Evolutionary conservation across 495 filamentous ascomycete genomes (phyloP).

Genomic region (Talaromyces proteolyticus): DNA sequence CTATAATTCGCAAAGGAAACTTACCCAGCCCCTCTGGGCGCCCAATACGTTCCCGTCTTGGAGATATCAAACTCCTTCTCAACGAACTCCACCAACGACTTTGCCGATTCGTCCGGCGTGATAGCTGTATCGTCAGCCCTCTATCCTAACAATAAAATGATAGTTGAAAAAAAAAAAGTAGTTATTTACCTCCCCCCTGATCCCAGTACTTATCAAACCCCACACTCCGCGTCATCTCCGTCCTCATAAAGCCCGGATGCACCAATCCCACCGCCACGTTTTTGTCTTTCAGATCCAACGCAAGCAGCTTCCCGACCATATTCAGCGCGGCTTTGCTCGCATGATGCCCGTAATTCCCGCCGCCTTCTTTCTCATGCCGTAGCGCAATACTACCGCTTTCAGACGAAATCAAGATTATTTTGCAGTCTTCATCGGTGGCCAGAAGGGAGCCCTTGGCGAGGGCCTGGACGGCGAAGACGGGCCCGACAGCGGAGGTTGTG

Average conservation of each 20-base stretch:
- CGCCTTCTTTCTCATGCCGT: conserved; percentile 60
- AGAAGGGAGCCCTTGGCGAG: conserved; percentile 51
- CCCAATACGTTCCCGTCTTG: conserved; percentile 67
- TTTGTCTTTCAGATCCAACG: conserved; percentile 58
- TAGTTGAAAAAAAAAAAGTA: conserved; percentile 4
- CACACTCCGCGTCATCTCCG: conserved; percentile 65
- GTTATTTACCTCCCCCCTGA: conserved; percentile 55
- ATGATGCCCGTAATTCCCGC: conserved; percentile 70
- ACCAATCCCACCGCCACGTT: conserved; percentile 60
- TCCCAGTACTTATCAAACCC: conserved; percentile 70
- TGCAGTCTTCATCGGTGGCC: conserved; percentile 33
- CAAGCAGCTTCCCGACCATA: conserved; percentile 68
- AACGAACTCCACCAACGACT: conserved; percentile 54
- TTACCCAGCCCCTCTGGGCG: conserved; percentile 59
- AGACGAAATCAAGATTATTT: conserved; percentile 60
- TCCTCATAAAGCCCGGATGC: conserved; percentile 72
- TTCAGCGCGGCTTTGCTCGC: conserved; percentile 66
- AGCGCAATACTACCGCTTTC: conserved; percentile 66
- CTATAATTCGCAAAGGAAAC: conserved; percentile 11
- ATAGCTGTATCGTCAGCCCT: conserved; percentile 40
- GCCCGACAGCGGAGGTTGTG: conserved; percentile 59
- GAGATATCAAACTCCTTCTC: conserved; percentile 53
- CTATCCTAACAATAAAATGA: conserved; percentile 1
- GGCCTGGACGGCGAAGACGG: conserved; percentile 58
- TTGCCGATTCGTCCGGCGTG: conserved; percentile 60